These are phyloP conservation scores for Phellinidium pouzarii DNA, from an alignment of 1,284 basidiomycete genomes.

Conservation along the genomic window DNA sequence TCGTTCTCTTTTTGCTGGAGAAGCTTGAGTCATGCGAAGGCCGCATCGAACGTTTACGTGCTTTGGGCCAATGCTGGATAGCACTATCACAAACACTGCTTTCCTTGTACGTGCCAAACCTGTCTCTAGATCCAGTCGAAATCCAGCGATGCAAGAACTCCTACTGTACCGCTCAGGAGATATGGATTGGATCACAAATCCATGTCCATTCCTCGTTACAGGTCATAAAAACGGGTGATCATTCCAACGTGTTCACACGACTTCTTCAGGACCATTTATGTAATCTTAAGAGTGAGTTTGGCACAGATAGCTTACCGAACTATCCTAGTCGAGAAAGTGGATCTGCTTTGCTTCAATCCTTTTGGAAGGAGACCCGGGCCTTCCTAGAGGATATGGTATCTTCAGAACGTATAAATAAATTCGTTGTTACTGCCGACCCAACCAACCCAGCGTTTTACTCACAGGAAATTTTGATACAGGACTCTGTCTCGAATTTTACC, in stretches of 20 bases:
- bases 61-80: constrained; percentile 48
- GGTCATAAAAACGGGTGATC: constrained; percentile 53
- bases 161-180: background rate
- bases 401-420: constrained; percentile 17
- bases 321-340: constrained; percentile 34
- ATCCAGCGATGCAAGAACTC: constrained; percentile 46
- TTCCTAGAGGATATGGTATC: constrained; percentile 56
- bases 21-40: background rate
- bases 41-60: constrained; percentile 2
- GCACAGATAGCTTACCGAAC: background rate
- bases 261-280: constrained; percentile 40
- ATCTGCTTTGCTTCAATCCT: constrained; percentile 57
- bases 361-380: constrained; percentile 78
- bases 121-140: constrained; percentile 84
- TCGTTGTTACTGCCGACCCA: background rate
- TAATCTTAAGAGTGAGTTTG: constrained; percentile 22
- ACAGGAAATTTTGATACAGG: constrained; percentile 27
- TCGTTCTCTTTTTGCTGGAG: background rate
- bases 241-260: constrained; percentile 40
- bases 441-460: background rate
- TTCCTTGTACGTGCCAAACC: constrained; percentile 77
- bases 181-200: constrained; percentile 9
- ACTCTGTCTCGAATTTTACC: constrained; percentile 32
- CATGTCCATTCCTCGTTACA: constrained; percentile 40
- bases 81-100: constrained; percentile 54